phyloP scores from a whole-genome alignment of 2,329 filamentous ascomycete species.

The Sporothrix variecibatus region DNA sequence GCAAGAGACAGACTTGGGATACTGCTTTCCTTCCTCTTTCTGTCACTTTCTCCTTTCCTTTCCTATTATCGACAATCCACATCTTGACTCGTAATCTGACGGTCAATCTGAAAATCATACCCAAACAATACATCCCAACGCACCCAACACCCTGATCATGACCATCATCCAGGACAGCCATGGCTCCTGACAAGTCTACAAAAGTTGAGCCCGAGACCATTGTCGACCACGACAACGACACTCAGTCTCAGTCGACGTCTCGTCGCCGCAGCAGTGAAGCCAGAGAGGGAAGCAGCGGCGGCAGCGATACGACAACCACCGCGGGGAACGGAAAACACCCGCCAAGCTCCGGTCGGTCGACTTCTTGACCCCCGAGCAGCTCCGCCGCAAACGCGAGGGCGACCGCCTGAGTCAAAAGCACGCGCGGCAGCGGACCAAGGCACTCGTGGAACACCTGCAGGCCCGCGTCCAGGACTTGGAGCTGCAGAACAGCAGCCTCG shows the following conservation, averaged over 20 bases:
- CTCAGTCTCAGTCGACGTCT: no score
- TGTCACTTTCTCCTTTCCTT: not conserved
- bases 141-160: not conserved
- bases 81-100: not conserved
- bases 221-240: not conserved
- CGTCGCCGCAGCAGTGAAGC: not conserved
- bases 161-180: not conserved
- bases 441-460: slow-evolving; percentile 2
- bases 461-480: slow-evolving; percentile 10
- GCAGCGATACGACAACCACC: not conserved
- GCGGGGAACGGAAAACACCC: not conserved
- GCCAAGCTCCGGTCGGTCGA: slow-evolving; percentile 15
- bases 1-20: not conserved
- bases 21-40: not conserved
- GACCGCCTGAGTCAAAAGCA: slow-evolving; percentile 19
- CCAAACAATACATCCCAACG: not conserved
- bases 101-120: not conserved
- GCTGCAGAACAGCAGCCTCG: not conserved
- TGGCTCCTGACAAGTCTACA: not conserved
- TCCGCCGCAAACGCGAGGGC: slow-evolving; percentile 22
- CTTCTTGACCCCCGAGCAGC: slow-evolving; percentile 18
- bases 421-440: slow-evolving; percentile 16
- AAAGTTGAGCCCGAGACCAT: not conserved
- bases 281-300: not conserved
- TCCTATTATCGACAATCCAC: not conserved